Conservation (phyloP, 441 rosid genomes). For the Cnidoscolus chayamansa region DNA sequence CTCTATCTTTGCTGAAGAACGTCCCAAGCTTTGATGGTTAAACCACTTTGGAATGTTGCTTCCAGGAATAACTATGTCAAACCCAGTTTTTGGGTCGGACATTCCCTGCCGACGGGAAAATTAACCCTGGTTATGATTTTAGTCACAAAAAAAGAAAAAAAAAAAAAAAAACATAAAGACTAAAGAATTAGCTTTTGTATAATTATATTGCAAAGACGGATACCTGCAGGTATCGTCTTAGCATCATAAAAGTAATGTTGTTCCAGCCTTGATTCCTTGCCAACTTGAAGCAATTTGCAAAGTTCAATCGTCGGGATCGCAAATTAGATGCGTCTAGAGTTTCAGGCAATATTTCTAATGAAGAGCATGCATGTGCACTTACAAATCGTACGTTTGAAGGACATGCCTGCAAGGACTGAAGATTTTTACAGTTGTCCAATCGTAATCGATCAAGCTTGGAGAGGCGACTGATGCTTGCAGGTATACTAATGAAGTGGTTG, state of each 20-base stretch:
- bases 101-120: neutral
- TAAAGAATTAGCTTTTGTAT: too few relatives aligned
- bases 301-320: neutral
- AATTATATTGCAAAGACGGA: too few relatives aligned
- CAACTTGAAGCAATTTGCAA: neutral
- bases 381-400: neutral
- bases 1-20: neutral
- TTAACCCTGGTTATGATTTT: too few relatives aligned
- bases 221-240: neutral
- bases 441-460: conserved; percentile 10
- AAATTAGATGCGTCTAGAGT: neutral
- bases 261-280: neutral
- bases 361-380: neutral
- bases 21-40: neutral
- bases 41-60: neutral
- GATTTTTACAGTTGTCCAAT: conserved; percentile 5
- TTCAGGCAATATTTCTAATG: neutral
- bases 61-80: neutral
- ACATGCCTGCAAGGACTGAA: neutral
- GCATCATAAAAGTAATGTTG: neutral
- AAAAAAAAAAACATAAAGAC: too few relatives aligned
- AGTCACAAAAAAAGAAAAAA: too few relatives aligned
- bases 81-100: neutral
- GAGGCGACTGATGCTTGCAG: neutral
- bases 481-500: conserved; percentile 3